Base-by-base conservation (phyloP, 352 stramenopile genomes). In the Pythium vanterpoolii region DNA sequence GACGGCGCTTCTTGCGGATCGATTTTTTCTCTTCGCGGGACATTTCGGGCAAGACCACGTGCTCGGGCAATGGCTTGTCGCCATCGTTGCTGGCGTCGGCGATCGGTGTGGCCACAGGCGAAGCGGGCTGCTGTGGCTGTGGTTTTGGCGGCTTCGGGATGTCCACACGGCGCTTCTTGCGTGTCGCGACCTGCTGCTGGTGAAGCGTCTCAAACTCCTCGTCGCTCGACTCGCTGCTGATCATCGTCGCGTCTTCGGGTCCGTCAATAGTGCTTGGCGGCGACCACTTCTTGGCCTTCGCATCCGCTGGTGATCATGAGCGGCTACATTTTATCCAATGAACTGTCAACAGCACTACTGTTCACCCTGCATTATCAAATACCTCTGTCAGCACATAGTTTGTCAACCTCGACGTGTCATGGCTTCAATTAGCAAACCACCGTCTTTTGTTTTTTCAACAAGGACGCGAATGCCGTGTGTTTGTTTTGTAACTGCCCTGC, bases 151-250 rank as follows among this genome's bases (percentile, higher is more conserved):
- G 16, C 18, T 38, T 39, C 6, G 7, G 26, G 4, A 54, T 18
- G n/a, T 50, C 38, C 6, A 43, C 63, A 49, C 64, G 62, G 42
- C 60, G 60, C 36, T 76, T 56, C 47, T 64, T 72, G 54, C 66
- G 71, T 6, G 66, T 51, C 31, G 69, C 57, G 11, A 70, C 55
- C 40, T 73, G 68, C 51, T 58, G 62, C 66, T 77, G 54, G 68
- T 87, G 77, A 58, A 89, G 70, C 71, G 75, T 80, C 36, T 80
- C 62, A n/a, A 94, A 71, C 75, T 95, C 86, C 52, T 92, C 85
- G 75, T 95, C 86, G 54, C 86, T 95, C 28, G 85, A 94, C 75
- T 94, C 85, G 76, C 85, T 94, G 76, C 82, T 92, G 69, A 94
- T 94, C 82, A 94, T 94, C n/a, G 23, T 64, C n/a, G 19, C 7